phyloP scores from a whole-genome alignment of 2,329 filamentous ascomycete species.

The Lachnellula suecica region DNA sequence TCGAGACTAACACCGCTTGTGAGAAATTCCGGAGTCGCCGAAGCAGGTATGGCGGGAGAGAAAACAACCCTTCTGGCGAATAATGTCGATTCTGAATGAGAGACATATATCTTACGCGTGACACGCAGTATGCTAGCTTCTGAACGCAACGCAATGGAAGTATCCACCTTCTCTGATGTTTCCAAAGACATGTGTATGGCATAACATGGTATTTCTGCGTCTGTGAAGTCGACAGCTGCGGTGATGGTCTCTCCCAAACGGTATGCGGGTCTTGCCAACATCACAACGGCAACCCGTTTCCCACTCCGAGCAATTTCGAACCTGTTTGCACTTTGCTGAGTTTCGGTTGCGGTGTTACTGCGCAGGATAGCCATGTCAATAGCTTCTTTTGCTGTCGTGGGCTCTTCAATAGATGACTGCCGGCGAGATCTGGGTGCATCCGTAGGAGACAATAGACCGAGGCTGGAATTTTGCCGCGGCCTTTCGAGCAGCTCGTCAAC shows the following conservation, averaged over 20 bases:
- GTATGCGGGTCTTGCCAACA: slow-evolving; percentile 84
- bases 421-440: slow-evolving; percentile 55
- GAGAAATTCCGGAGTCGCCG: slow-evolving; percentile 85
- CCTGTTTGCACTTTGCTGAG: slow-evolving; percentile 81
- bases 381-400: slow-evolving; percentile 71
- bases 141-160: slow-evolving; percentile 78
- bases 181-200: slow-evolving; percentile 83
- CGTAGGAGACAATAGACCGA: slow-evolving; percentile 71
- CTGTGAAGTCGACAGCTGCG: slow-evolving; percentile 79
- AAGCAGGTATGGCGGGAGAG: slow-evolving; percentile 76
- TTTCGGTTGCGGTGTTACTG: slow-evolving; percentile 66
- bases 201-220: slow-evolving; percentile 78
- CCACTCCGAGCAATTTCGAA: slow-evolving; percentile 95
- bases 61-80: slow-evolving; percentile 80
- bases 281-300: slow-evolving; percentile 86
- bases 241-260: slow-evolving; percentile 85
- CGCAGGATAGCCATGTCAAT: slow-evolving; percentile 90
- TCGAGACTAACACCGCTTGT: slow-evolving; percentile 85
- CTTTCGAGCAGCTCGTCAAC: slow-evolving; percentile 72
- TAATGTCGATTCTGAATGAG: slow-evolving; percentile 77
- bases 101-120: slow-evolving; percentile 78
- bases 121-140: slow-evolving; percentile 83
- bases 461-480: slow-evolving; percentile 51
- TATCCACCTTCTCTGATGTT: slow-evolving; percentile 80
- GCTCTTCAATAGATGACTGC: slow-evolving; percentile 54